Base-by-base conservation (phyloP, 2,329 filamentous ascomycete genomes). In the Colletotrichum sp. region DNA sequence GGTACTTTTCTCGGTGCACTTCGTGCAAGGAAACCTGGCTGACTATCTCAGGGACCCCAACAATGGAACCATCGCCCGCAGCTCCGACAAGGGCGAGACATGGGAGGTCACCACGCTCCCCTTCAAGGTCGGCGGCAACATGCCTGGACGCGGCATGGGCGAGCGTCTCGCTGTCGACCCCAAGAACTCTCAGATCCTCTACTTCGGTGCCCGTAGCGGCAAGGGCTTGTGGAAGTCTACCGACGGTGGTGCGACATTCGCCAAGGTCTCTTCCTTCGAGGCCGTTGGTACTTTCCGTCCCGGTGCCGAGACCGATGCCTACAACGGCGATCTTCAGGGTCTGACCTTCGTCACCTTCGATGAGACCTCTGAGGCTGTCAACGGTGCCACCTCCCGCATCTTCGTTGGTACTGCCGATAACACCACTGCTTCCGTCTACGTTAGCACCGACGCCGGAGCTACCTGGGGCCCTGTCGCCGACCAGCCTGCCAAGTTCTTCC, bases 111-210 rank as follows among this genome's bases (percentile, higher is more conserved):
- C 87, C 0, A 81, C 82, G 8, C 83, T 91, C 1, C 84, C 88
- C 4, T 91, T 91, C 83, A 91, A 91, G 78, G 88, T 90, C 59
- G 90, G 90, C 9, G 90, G 90, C 1, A 91, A 91, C 78, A 91
- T 91, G 89, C 89, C 90, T 9, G 90, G 90, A 3, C 86, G 90
- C 33, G 90, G 90, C 9, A 88, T 87, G 80, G 90, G 90, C 18
- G 90, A 91, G 78, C 85, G 90, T 16, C 85, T 91, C 7, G 89
- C 88, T 4, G 85, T 91, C 11, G 90, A 91, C 77, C 90, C 90
- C 3, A 85, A 87, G 59, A 89, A 90, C 76, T 87, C 88, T 47
- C 85, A 88, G 33, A 88, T 91, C 72, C 78, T 91, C 29, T 91
- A 89, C 78, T 90, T 91, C 70, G 90, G 90, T 4, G 88, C 90